Evolutionary conservation across 176 grass and related monocot species (phyloP), one percentile per base, ranked within the genome.

Genomic region (Aegilops speltoides): DNA sequence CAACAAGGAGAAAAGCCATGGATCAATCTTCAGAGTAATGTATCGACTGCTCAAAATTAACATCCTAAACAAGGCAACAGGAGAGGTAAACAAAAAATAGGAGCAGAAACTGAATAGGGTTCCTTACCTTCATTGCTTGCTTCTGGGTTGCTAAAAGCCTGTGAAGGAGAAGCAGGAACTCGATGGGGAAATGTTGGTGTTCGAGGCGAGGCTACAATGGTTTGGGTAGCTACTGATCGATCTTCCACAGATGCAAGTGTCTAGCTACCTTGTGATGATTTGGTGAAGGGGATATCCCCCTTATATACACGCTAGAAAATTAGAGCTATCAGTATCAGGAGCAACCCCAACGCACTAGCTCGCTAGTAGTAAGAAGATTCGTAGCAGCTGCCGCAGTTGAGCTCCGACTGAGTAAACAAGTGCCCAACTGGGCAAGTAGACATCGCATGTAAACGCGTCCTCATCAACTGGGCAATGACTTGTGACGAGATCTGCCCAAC

Each of bases 51-150:
- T 28, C 6, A 41, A 20, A 79, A 8, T 38, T 38, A 8, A 63
- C 13, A 14, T 63, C 13, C 20, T 10, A 14, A 8, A 23, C 7
- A 41, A 17, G 11, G 5, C 4, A 63, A 13, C 9, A n/a, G 7
- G 19, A 22, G 7, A 59, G 1, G 19, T 22, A 22, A 8, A 22
- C 19, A 3, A 22, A 22, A 6, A 5, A 12, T 40, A 34, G 36
- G 5, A 7, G 20, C 20, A 79, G 6, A 24, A 62, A 37, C 33
- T 60, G 54, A 63, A 25, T 23, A 59, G 4, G 33, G 6, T 17
- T 15, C 10, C 54, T 83, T 69, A 88, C 87, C 81, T 88, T 88
- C 87, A 84, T 84, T 48, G 52, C 20, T 34, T 25, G 45, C 45
- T 48, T 13, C 45, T 48, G 45, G 45, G 45, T 48, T 48, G 45